Evolutionary conservation across 768 basidiomycete genomes (phyloP).

Genomic region (Suillus variegatus): DNA sequence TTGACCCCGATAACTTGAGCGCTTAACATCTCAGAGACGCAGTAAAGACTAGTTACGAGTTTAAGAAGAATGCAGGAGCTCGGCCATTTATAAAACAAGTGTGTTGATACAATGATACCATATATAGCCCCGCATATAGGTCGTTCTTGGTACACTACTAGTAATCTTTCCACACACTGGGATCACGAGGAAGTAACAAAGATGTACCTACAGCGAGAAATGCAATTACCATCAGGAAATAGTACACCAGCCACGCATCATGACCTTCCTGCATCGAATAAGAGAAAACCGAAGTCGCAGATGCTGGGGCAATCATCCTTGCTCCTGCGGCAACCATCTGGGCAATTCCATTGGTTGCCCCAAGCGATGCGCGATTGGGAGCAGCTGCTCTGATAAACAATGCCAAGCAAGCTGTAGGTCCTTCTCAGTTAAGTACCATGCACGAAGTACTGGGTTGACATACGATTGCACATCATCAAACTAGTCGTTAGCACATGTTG

Average conservation of each 20-base stretch:
- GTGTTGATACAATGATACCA: too few relatives aligned
- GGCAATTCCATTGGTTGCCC: slow-evolving; percentile 66
- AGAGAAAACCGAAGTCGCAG: slow-evolving; percentile 66
- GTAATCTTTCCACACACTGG: not conserved
- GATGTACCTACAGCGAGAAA: slow-evolving; percentile 20
- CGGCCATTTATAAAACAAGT: too few relatives aligned
- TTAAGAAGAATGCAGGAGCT: too few relatives aligned
- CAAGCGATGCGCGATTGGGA: slow-evolving; percentile 66
- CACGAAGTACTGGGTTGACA: not conserved
- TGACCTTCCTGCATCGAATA: slow-evolving; percentile 51
- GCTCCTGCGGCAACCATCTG: slow-evolving; percentile 43
- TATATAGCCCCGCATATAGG: not conserved
- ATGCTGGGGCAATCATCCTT: slow-evolving; percentile 55
- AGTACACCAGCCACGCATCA: slow-evolving; percentile 28
- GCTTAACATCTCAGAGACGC: too few relatives aligned
- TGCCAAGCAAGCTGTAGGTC: not conserved
- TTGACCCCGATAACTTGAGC: too few relatives aligned
- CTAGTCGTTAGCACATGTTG: slow-evolving; percentile 49
- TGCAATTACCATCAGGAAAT: slow-evolving; percentile 22
- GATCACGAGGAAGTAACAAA: slow-evolving; percentile 27
- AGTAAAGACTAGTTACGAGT: too few relatives aligned
- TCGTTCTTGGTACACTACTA: not conserved
- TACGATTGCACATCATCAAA: not conserved
- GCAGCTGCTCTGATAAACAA: slow-evolving; percentile 36
- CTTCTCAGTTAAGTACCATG: not conserved